Percentiles rank a stretch among this genome's conserved stretches.
Evolutionary conservation across 2,329 filamentous ascomycete species (phyloP).

Genomic region (Nemania serpens): DNA sequence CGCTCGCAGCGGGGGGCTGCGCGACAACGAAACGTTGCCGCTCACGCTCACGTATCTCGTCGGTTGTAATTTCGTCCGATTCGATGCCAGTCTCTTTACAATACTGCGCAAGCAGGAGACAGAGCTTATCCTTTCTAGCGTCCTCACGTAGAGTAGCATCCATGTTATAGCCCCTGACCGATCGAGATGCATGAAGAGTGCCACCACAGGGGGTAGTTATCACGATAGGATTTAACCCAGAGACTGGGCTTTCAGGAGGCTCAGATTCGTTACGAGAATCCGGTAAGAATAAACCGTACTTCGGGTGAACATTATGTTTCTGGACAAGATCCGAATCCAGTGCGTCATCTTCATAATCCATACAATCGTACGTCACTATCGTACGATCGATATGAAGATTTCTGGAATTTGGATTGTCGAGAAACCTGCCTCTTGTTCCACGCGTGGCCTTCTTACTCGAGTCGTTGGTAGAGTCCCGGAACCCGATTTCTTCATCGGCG

Average conservation of each 20-base stretch:
- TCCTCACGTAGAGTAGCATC: constrained; percentile 36
- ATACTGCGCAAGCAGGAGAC: constrained; percentile 28
- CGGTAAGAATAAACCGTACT: constrained; percentile 57
- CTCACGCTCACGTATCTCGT: constrained; percentile 40
- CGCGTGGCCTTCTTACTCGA: constrained; percentile 57
- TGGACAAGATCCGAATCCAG: constrained; percentile 57
- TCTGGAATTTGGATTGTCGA: constrained; percentile 58
- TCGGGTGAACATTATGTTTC: constrained; percentile 57
- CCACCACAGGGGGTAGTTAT: constrained; percentile 54
- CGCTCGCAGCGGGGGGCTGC: constrained; percentile 22
- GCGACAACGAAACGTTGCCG: constrained; percentile 33
- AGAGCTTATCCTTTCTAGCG: constrained; percentile 30
- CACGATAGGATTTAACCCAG: constrained; percentile 54
- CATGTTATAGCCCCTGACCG: constrained; percentile 40
- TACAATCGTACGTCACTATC: constrained; percentile 58
- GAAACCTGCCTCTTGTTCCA: constrained; percentile 57
- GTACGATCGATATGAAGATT: constrained; percentile 60
- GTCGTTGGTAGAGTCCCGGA: constrained; percentile 62
- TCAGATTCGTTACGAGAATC: constrained; percentile 53
- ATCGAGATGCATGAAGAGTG: constrained; percentile 55
- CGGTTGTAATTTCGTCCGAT: constrained; percentile 37
- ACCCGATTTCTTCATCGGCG: constrained; percentile 61
- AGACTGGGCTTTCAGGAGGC: constrained; percentile 46
- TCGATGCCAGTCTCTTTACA: constrained; percentile 34
- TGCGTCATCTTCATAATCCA: constrained; percentile 52